Percentiles rank a stretch among this genome's conserved stretches.
Conservation (phyloP, 441 rosid genomes). For the Pelargonium citronellum region DNA sequence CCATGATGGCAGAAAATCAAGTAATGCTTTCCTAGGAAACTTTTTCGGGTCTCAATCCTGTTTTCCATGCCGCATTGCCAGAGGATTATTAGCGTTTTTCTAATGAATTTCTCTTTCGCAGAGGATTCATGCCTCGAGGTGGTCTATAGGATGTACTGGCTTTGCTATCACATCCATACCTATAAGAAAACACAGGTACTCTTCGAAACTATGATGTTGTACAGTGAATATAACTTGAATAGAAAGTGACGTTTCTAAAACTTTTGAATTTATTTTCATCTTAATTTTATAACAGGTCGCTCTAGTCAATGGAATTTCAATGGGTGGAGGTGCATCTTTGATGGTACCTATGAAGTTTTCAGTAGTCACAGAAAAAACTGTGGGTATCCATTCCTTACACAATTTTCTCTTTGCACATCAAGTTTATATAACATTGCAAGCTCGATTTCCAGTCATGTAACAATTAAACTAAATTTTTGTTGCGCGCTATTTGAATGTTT, state of each 20-base stretch:
- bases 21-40: constrained; percentile 33
- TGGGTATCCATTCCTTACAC: constrained; percentile 30
- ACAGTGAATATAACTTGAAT: neutral
- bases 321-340: constrained; percentile 92
- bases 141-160: constrained; percentile 94
- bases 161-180: constrained; percentile 78
- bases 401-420: constrained; percentile 1
- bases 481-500: constrained; percentile 11
- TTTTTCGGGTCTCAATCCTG: neutral
- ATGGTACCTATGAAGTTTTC: constrained; percentile 91
- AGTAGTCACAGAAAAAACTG: constrained; percentile 86
- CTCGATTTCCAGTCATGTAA: neutral
- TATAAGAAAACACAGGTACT: constrained; percentile 72
- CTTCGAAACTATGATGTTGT: neutral
- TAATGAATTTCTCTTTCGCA: constrained; percentile 28
- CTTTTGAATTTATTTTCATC: neutral
- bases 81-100: neutral
- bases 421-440: neutral
- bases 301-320: constrained; percentile 73
- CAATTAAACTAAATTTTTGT: neutral
- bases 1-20: constrained; percentile 63
- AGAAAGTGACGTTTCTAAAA: too few species aligned
- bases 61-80: neutral
- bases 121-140: constrained; percentile 88
- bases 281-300: constrained; percentile 45